Evolutionary conservation across 306 rosid genomes (phyloP).

Genomic region (Pterocarpus santalinus): DNA sequence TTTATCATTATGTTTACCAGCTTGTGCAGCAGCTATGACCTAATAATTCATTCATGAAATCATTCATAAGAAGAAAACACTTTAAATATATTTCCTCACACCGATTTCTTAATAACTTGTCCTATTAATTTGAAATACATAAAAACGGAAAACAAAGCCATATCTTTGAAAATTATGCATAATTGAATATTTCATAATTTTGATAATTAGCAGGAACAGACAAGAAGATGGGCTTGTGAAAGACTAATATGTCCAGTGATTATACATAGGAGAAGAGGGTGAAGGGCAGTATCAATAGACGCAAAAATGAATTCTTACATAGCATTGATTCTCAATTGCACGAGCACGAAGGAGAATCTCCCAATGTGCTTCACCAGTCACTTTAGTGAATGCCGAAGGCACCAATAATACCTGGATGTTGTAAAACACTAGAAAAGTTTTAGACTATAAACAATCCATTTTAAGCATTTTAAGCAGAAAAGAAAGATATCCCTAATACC

Average conservation of each 20-base stretch:
- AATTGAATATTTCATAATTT: conserved; percentile 11
- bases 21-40: conserved; percentile 98
- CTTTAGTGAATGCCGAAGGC: conserved; percentile 90
- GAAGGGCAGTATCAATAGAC: conserved; percentile 16
- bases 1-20: conserved; percentile 78
- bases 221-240: not conserved
- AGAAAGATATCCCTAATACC: conserved; percentile 51
- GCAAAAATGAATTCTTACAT: conserved; percentile 60
- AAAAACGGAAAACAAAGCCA: not conserved
- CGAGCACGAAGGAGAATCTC: conserved; percentile 97
- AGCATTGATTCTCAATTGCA: conserved; percentile 96
- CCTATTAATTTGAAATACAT: conserved; percentile 17
- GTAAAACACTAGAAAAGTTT: conserved; percentile 30
- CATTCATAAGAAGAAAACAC: conserved; percentile 30
- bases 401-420: conserved; percentile 75
- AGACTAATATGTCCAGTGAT: conserved; percentile 8
- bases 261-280: conserved; percentile 9
- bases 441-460: conserved; percentile 40
- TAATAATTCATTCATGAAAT: conserved; percentile 54
- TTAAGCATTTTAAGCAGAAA: conserved; percentile 30
- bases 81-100: conserved; percentile 17
- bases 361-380: conserved; percentile 97
- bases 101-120: conserved; percentile 20
- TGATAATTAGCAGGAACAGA: conserved; percentile 11
- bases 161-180: conserved; percentile 7